Evolutionary conservation across 148 eudicot species (phyloP), one percentile per base, ranked within the genome.

Genomic region (Silene uniflora): DNA sequence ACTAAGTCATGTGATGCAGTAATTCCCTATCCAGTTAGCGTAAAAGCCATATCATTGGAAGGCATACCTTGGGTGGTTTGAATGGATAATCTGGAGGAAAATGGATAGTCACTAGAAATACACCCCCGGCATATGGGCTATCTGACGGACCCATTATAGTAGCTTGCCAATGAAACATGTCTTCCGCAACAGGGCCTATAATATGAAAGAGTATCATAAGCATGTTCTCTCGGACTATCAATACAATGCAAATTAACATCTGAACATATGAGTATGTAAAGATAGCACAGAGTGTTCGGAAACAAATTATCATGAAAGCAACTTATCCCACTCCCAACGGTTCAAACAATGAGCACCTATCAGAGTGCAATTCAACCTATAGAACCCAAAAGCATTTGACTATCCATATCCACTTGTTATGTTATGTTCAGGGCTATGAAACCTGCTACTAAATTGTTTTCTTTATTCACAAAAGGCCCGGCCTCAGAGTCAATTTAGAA

Each of bases 51-150:
- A 63, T 16, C 27, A 64, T 64, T 4, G 1, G 29, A 64, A 46
- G 18, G 23, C 21, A 16, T 69, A 69, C 73, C 73, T 69, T 69
- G 29, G 73, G 73, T 46, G 73, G 73, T 69, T 69, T 69, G 23
- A 14, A 47, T 6, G 73, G 73, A 69, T 69, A 69, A 22, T 47
- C 73, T 4, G 73, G 19, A 21, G 73, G 73, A 49, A 69, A 69
- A 22, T 23, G 29, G 18, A 69, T 69, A 49, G 73, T 46, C 59
- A 69, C 59, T 10, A 69, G n/a, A 49, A 69, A 69, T 12, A 69
- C 73, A 16, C 73, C 73, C 4, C 73, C 73, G 5, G 73, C 58
- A 49, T 69, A 69, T 23, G 73, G 73, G 73, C 73, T 69, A 23
- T 69, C 73, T 10, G 19, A 17, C 22, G 73, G 73, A 49, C 73